phyloP scores from a whole-genome alignment of 1,284 basidiomycete genomes.

The Irpex sp. region DNA sequence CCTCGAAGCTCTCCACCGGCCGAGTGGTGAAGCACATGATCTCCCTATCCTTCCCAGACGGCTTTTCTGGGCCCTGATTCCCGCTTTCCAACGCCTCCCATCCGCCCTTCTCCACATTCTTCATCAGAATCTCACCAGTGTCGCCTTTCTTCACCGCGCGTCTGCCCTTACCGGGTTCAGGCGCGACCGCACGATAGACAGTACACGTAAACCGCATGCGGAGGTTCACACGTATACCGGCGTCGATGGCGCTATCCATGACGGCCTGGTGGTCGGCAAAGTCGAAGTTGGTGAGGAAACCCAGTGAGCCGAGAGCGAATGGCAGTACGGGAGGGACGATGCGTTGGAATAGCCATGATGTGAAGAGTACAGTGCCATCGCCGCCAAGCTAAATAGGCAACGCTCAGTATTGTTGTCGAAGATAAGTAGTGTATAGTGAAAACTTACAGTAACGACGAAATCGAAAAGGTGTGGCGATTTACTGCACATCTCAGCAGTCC shows the following conservation, averaged over 20 bases:
- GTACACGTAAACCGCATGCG: slow-evolving; percentile 99
- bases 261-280: slow-evolving; percentile 86
- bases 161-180: slow-evolving; percentile 57
- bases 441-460: slow-evolving; percentile 91
- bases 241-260: slow-evolving; percentile 88
- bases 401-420: slow-evolving; percentile 12
- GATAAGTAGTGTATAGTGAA: slow-evolving; percentile 1
- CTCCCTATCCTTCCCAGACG: slow-evolving; percentile 83
- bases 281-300: slow-evolving; percentile 98
- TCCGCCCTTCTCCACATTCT: slow-evolving; percentile 80
- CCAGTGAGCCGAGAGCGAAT: slow-evolving; percentile 97
- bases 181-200: slow-evolving; percentile 86
- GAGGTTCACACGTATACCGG: slow-evolving; percentile 94
- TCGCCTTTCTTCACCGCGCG: slow-evolving; percentile 89
- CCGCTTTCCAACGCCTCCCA: slow-evolving; percentile 94
- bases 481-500: slow-evolving; percentile 97
- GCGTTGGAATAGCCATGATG: slow-evolving; percentile 98
- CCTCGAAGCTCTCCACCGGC: slow-evolving; percentile 96
- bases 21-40: slow-evolving; percentile 97
- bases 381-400: slow-evolving; percentile 73
- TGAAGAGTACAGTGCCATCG: slow-evolving; percentile 98
- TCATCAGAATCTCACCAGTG: slow-evolving; percentile 94
- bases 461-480: slow-evolving; percentile 93
- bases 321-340: slow-evolving; percentile 97
- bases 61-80: slow-evolving; percentile 41